Percentiles rank a stretch among this genome's conserved stretches.
phyloP scores from a whole-genome alignment of 2,329 filamentous ascomycete species.

The Colletotrichum aenigma region DNA sequence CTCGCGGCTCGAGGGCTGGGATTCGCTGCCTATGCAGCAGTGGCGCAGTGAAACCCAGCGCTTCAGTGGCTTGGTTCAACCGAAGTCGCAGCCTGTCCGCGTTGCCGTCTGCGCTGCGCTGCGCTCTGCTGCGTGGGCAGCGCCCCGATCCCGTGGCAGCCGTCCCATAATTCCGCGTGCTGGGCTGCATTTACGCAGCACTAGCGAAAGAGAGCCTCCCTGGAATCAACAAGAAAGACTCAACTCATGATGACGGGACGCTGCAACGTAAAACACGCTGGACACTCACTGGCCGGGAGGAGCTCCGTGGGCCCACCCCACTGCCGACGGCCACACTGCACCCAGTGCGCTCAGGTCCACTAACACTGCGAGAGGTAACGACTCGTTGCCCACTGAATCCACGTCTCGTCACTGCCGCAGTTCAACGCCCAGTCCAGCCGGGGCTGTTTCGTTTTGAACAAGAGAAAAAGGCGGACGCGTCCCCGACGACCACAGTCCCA shows the following conservation, averaged over 20 bases:
- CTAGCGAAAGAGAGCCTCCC: not conserved
- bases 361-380: slow-evolving; percentile 1
- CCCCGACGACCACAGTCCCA: not conserved
- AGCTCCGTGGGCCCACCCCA: not conserved
- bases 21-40: slow-evolving; percentile 17
- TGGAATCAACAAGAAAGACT: not conserved
- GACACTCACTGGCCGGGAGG: not conserved
- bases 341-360: not conserved
- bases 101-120: not conserved
- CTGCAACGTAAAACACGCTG: not conserved
- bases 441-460: slow-evolving; percentile 19
- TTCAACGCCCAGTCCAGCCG: slow-evolving; percentile 9
- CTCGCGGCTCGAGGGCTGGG: not conserved
- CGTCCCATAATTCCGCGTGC: not conserved
- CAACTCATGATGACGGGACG: not conserved
- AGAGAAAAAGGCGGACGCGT: slow-evolving; percentile 17
- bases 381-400: slow-evolving; percentile 16
- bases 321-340: not conserved
- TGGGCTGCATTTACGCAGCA: not conserved
- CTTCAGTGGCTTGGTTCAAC: slow-evolving; percentile 20
- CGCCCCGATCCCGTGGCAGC: not conserved
- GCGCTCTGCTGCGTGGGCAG: not conserved
- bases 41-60: slow-evolving; percentile 15
- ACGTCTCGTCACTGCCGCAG: slow-evolving; percentile 20
- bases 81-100: slow-evolving; percentile 3